phyloP scores from a whole-genome alignment of 306 rosid species.

The Vachellia collinsii region DNA sequence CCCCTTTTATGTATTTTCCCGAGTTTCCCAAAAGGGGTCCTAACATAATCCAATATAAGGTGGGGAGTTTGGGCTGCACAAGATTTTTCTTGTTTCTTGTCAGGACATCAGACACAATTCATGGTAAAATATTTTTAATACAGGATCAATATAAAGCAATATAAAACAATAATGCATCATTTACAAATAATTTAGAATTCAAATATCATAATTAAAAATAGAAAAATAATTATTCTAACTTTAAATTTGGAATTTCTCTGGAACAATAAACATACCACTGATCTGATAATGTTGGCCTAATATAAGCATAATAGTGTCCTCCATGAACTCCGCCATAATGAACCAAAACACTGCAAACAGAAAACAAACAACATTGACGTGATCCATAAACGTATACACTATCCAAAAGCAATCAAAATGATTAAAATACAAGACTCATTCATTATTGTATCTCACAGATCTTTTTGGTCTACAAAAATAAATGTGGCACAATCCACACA shows the following conservation, averaged over 20 bases:
- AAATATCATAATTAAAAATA: neutral
- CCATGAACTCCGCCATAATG: too few species aligned
- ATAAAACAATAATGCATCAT: neutral
- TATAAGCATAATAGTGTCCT: too few species aligned
- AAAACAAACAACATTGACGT: constrained; percentile 21
- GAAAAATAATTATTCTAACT: neutral
- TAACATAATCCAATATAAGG: too few species aligned
- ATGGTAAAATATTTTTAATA: neutral
- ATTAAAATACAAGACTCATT: neutral
- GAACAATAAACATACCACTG: too few species aligned
- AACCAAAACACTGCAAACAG: constrained; percentile 1
- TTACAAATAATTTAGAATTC: neutral
- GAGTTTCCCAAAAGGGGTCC: too few species aligned
- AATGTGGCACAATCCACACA: neutral
- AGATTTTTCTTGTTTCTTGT: neutral
- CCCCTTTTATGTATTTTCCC: too few species aligned
- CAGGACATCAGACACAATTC: neutral
- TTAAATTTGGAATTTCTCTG: constrained; percentile 8
- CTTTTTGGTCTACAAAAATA: neutral
- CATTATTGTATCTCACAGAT: neutral
- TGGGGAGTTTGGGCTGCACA: neutral
- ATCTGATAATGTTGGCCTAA: too few species aligned
- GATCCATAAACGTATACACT: neutral
- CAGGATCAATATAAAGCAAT: neutral
- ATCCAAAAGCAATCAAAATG: constrained; percentile 3